Percentiles rank a stretch among this genome's conserved stretches.
phyloP scores from a whole-genome alignment of 352 stramenopile species.

The Phytophthora crassamura region DNA sequence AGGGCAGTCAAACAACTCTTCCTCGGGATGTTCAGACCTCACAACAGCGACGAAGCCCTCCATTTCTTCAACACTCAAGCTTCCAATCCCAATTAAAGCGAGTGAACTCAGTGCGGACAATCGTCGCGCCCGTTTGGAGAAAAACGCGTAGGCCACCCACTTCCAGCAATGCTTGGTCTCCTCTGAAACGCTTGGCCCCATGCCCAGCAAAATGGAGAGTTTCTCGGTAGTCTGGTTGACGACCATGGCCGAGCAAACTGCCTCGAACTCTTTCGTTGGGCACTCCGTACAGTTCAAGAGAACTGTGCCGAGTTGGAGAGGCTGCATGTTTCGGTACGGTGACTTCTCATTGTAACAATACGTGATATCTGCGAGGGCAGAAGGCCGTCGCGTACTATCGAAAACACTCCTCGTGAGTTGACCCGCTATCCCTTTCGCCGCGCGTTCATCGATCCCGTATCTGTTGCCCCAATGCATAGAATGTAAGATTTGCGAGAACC shows the following conservation, averaged over 20 bases:
- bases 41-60: slow-evolving; percentile 21
- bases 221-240: slow-evolving; percentile 27
- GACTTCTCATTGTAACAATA: too few species aligned
- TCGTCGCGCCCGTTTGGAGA: slow-evolving; percentile 22
- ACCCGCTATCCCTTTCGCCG: too few species aligned
- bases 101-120: slow-evolving; percentile 14
- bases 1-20: slow-evolving; percentile 14
- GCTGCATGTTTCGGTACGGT: too few species aligned
- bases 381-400: too few species aligned
- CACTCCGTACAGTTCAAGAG: slow-evolving; percentile 11
- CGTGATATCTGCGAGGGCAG: too few species aligned
- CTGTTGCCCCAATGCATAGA: slow-evolving; percentile 3
- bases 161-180: slow-evolving; percentile 21
- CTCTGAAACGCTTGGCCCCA: too few species aligned
- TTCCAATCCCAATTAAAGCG: slow-evolving; percentile 1
- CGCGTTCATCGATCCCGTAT: background rate
- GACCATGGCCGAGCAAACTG: slow-evolving; percentile 18
- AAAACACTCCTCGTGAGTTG: too few species aligned
- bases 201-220: slow-evolving; percentile 3
- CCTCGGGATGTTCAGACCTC: slow-evolving; percentile 18
- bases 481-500: slow-evolving; percentile 25
- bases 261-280: background rate
- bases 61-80: slow-evolving; percentile 11
- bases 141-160: slow-evolving; percentile 23
- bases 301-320: slow-evolving; percentile 18